Percentiles rank a stretch among this genome's conserved stretches.
Evolutionary conservation across 768 basidiomycete genomes (phyloP).

Genomic region (Coprinellus micaceus): DNA sequence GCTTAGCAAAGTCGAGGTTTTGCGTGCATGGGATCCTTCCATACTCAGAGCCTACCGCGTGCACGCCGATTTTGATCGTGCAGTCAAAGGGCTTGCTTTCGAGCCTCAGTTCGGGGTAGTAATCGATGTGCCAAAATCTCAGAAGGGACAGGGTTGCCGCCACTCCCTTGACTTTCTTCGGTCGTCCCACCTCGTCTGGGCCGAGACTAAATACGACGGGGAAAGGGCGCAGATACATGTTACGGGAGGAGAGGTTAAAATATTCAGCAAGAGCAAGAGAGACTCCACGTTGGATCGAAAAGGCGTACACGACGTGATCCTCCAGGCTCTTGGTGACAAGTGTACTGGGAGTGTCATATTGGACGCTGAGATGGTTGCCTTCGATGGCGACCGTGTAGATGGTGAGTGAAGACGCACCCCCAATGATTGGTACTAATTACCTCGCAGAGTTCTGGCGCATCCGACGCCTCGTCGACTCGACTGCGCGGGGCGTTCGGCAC

Average conservation of each 20-base stretch:
- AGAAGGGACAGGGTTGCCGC: slow-evolving; percentile 61
- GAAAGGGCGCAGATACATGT: slow-evolving; percentile 94
- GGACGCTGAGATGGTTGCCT: slow-evolving; percentile 92
- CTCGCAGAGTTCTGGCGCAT: slow-evolving; percentile 73
- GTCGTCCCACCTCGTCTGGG: slow-evolving; percentile 55
- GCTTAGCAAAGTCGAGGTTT: slow-evolving; percentile 60
- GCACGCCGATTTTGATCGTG: slow-evolving; percentile 57
- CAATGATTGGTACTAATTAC: not conserved
- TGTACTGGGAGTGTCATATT: slow-evolving; percentile 39
- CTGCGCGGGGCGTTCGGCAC: slow-evolving; percentile 47
- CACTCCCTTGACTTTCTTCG: slow-evolving; percentile 50
- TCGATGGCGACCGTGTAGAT: slow-evolving; percentile 64
- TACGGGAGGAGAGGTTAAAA: slow-evolving; percentile 45
- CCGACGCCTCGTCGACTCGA: slow-evolving; percentile 51
- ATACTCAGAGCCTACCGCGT: slow-evolving; percentile 54
- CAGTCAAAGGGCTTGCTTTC: slow-evolving; percentile 31
- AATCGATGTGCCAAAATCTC: slow-evolving; percentile 78
- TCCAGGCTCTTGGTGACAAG: slow-evolving; percentile 46
- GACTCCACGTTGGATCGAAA: slow-evolving; percentile 76
- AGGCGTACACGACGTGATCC: slow-evolving; percentile 61
- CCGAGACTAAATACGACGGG: slow-evolving; percentile 93
- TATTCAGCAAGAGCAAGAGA: slow-evolving; percentile 85
- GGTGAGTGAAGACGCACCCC: slow-evolving; percentile 41
- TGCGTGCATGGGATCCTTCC: slow-evolving; percentile 69
- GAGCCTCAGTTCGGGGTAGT: slow-evolving; percentile 54